Percentiles rank a stretch among this genome's conserved stretches.
Evolutionary conservation across 768 basidiomycete species (phyloP).

Genomic region (Trametes cubensis): DNA sequence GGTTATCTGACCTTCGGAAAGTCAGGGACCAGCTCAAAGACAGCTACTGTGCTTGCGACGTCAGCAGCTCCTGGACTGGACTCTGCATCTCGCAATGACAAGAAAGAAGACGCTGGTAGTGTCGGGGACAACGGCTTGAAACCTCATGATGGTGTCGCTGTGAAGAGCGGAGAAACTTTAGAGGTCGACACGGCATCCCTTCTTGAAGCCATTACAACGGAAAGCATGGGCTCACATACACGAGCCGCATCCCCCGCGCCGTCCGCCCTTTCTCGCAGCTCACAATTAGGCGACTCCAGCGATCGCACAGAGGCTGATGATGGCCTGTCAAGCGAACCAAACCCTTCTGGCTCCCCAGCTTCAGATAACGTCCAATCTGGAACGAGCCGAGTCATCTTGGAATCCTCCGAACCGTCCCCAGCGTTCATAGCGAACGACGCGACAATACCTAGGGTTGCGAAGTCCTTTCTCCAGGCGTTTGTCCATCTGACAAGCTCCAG

Average conservation of each 20-base stretch:
- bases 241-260: slow-evolving; percentile 21
- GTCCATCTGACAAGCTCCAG: slow-evolving; percentile 48
- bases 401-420: not conserved
- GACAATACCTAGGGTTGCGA: slow-evolving; percentile 17
- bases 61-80: not conserved
- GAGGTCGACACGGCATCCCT: slow-evolving; percentile 42
- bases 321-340: not conserved
- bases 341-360: not conserved
- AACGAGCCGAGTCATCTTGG: not conserved
- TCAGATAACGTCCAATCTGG: not conserved
- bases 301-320: not conserved
- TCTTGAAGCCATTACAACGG: slow-evolving; percentile 45
- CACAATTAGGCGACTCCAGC: slow-evolving; percentile 12
- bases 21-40: slow-evolving; percentile 33
- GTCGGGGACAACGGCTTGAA: not conserved
- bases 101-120: not conserved
- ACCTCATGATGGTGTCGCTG: not conserved
- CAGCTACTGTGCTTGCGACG: slow-evolving; percentile 29
- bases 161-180: slow-evolving; percentile 14
- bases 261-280: slow-evolving; percentile 16
- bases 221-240: slow-evolving; percentile 22
- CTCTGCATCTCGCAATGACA: not conserved
- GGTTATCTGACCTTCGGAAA: slow-evolving; percentile 68
- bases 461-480: slow-evolving; percentile 47
- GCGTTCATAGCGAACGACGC: not conserved